Conservation (phyloP, 306 rosid genomes). For the Acacia crassicarpa region DNA sequence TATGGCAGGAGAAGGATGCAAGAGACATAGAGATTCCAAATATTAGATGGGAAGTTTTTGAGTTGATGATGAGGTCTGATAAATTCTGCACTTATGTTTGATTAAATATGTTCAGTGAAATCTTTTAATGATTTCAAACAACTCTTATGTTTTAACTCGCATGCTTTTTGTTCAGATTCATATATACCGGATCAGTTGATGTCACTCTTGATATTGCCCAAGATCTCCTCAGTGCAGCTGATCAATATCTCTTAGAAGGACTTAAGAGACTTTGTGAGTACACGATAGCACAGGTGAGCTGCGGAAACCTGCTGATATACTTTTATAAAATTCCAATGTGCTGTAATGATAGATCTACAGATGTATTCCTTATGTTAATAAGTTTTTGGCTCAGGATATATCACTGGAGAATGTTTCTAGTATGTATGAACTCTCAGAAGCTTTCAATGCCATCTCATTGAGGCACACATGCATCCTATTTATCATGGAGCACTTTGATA, state of each 20-base stretch:
- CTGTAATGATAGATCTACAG: constrained; percentile 18
- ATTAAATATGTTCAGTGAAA: constrained; percentile 3
- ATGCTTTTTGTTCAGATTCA: constrained; percentile 59
- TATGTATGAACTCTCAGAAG: constrained; percentile 99
- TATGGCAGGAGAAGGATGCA: constrained; percentile 94
- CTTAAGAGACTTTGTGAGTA: constrained; percentile 94
- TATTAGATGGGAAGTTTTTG: constrained; percentile 96
- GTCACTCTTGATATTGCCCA: constrained; percentile 85
- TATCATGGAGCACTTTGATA: constrained; percentile 86
- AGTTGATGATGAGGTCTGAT: constrained; percentile 94
- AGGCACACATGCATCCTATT: constrained; percentile 90
- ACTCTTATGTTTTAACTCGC: constrained; percentile 23
- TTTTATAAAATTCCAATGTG: not conserved
- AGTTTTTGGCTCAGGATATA: constrained; percentile 64
- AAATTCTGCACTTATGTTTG: constrained; percentile 22
- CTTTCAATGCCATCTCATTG: constrained; percentile 89
- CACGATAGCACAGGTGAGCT: constrained; percentile 87
- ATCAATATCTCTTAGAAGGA: constrained; percentile 98
- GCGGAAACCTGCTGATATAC: constrained; percentile 1
- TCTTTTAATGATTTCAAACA: constrained; percentile 31
- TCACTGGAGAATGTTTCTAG: constrained; percentile 81
- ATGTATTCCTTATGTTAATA: constrained; percentile 20
- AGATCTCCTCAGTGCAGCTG: constrained; percentile 98
- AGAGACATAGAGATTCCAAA: constrained; percentile 98
- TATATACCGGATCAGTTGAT: constrained; percentile 94